Percentiles rank a stretch among this genome's conserved stretches.
Conservation (phyloP, 192 early-diverging fungal species). For the Coemansia sp. region DNA sequence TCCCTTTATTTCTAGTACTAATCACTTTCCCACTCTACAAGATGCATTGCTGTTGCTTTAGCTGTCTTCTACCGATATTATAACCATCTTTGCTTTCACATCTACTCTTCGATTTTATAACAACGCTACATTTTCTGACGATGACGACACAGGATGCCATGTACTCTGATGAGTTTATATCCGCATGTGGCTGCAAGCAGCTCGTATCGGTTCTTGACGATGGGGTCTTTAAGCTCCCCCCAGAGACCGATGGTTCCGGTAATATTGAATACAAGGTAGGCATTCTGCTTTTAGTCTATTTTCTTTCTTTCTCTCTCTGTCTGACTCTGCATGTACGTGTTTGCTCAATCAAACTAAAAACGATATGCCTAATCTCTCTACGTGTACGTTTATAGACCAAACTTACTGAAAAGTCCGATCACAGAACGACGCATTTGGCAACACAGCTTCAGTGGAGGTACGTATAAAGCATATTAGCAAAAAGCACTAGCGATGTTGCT, state of each 20-base stretch:
- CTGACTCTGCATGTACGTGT: no score
- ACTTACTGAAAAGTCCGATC: conserved; percentile 22
- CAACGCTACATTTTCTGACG: background rate
- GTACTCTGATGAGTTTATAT: conserved; percentile 30
- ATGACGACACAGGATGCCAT: conserved; percentile 50
- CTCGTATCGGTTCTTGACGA: conserved; percentile 33
- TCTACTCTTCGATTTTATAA: background rate
- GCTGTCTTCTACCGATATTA: no score
- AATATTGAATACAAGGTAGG: conserved; percentile 92
- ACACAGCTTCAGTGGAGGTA: conserved; percentile 91
- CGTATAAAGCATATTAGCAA: background rate
- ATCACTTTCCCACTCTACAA: no score
- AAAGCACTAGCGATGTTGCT: background rate
- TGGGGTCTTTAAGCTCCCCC: conserved; percentile 57
- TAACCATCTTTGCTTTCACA: background rate
- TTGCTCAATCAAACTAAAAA: no score
- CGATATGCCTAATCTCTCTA: conserved; percentile 36
- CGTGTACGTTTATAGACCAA: conserved; percentile 52
- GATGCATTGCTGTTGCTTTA: no score
- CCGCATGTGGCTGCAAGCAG: conserved; percentile 3
- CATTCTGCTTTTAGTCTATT: conserved; percentile 12
- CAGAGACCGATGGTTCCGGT: conserved; percentile 79
- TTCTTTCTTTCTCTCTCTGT: no score
- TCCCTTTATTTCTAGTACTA: no score
- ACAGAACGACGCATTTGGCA: conserved; percentile 75